Evolutionary conservation across 2,329 filamentous ascomycete species (phyloP).

Genomic region (Hypomyces perniciosus): DNA sequence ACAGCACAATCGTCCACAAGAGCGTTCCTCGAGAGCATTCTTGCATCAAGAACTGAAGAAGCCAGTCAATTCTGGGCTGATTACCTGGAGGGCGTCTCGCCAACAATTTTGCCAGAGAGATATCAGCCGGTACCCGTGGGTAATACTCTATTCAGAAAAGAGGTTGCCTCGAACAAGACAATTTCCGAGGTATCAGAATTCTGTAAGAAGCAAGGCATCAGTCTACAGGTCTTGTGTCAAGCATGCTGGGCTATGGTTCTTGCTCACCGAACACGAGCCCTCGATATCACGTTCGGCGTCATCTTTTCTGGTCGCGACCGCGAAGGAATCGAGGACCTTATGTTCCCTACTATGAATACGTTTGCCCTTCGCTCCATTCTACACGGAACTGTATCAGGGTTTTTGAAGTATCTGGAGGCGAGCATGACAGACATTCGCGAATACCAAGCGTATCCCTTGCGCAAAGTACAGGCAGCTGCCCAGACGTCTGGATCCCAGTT

Average conservation of each 20-base stretch:
- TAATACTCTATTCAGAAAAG: conserved; percentile 11
- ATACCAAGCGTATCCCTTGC: conserved; percentile 71
- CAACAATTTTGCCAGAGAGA: conserved; percentile 27
- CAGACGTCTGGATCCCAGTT: conserved; percentile 32
- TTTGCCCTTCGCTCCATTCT: conserved; percentile 67
- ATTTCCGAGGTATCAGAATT: conserved; percentile 38
- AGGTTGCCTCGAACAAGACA: conserved; percentile 9
- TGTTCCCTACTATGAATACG: conserved; percentile 93
- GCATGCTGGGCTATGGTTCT: conserved; percentile 69
- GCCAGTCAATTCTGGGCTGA: conserved; percentile 61
- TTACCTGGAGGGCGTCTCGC: conserved; percentile 49
- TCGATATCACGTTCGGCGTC: conserved; percentile 77
- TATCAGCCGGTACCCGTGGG: neutral
- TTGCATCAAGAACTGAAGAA: conserved; percentile 17
- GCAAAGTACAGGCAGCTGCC: conserved; percentile 52
- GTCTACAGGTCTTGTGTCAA: conserved; percentile 69
- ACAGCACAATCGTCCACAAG: conserved; percentile 42
- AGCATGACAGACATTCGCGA: conserved; percentile 60
- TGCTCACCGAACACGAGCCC: conserved; percentile 52
- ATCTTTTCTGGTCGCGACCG: conserved; percentile 81
- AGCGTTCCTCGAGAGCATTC: conserved; percentile 38
- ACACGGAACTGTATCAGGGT: conserved; percentile 58
- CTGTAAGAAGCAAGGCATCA: conserved; percentile 62
- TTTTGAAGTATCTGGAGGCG: conserved; percentile 69
- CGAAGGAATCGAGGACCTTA: conserved; percentile 57